Evolutionary conservation across 2,329 filamentous ascomycete genomes (phyloP).

Genomic region (Scorias spongiosa): DNA sequence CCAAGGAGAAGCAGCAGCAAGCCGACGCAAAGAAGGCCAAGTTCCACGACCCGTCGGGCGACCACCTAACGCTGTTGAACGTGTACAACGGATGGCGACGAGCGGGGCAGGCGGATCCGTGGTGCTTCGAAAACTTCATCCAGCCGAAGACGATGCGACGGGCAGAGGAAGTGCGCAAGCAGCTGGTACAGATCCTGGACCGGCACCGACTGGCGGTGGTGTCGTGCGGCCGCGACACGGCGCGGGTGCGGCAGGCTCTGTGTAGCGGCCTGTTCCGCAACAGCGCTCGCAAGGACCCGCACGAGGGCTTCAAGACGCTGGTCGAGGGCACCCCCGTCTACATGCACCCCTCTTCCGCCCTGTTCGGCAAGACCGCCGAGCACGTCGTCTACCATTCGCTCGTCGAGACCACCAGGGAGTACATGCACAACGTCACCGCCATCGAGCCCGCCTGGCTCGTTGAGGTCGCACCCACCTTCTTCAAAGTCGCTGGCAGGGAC

Average conservation of each 20-base stretch:
- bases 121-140: slow-evolving; percentile 98
- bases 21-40: slow-evolving; percentile 96
- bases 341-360: slow-evolving; percentile 75
- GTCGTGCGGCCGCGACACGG: slow-evolving; percentile 76
- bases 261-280: slow-evolving; percentile 95
- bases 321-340: slow-evolving; percentile 92
- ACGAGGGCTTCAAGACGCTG: slow-evolving; percentile 94
- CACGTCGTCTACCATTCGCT: slow-evolving; percentile 90
- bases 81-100: slow-evolving; percentile 97
- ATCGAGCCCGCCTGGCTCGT: slow-evolving; percentile 94
- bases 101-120: slow-evolving; percentile 64
- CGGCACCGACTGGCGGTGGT: slow-evolving; percentile 70
- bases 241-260: slow-evolving; percentile 73
- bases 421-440: slow-evolving; percentile 86
- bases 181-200: slow-evolving; percentile 86
- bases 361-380: slow-evolving; percentile 92
- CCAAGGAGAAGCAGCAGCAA: slow-evolving; percentile 91
- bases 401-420: slow-evolving; percentile 89
- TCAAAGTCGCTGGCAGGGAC: slow-evolving; percentile 87
- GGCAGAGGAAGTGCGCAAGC: slow-evolving; percentile 81
- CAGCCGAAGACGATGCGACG: slow-evolving; percentile 79
- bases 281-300: slow-evolving; percentile 81
- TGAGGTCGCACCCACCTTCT: slow-evolving; percentile 95
- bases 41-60: slow-evolving; percentile 88
- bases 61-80: slow-evolving; percentile 88